Conservation (phyloP, 164 flowering plant species). For the Saururus chinensis region DNA sequence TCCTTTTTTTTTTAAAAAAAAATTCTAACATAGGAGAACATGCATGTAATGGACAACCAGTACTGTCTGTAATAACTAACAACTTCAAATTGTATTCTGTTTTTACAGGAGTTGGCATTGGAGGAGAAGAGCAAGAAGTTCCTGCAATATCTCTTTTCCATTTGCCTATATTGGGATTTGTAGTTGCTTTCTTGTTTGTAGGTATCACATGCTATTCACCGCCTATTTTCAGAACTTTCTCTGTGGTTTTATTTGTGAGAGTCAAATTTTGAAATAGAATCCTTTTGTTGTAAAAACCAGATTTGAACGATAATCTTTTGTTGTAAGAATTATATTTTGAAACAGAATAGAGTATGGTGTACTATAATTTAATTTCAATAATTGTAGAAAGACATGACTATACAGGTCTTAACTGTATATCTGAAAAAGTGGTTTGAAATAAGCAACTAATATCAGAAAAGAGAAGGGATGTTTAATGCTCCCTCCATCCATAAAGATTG, state of each 20-base stretch:
- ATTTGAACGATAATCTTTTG: too few relatives aligned
- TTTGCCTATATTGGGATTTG: constrained; percentile 63
- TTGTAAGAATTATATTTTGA: too few relatives aligned
- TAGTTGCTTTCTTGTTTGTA: constrained; percentile 92
- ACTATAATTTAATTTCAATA: too few relatives aligned
- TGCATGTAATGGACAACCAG: not conserved
- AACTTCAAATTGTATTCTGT: not conserved
- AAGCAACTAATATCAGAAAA: too few relatives aligned
- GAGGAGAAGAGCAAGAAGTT: constrained; percentile 91
- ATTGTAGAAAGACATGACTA: too few relatives aligned
- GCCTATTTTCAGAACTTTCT: not conserved
- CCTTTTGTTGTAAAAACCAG: too few relatives aligned
- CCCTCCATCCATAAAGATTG: too few relatives aligned
- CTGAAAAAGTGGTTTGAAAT: too few relatives aligned
- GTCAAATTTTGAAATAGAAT: not conserved
- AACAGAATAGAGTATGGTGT: too few relatives aligned
- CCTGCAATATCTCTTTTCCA: constrained; percentile 59
- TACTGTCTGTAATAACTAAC: not conserved
- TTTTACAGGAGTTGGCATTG: constrained; percentile 87
- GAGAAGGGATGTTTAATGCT: too few relatives aligned
- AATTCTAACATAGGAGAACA: too few relatives aligned
- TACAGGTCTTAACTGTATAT: too few relatives aligned
- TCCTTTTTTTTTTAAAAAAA: not conserved
- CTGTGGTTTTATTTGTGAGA: not conserved
- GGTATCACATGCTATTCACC: constrained; percentile 66